Evolutionary conservation across 192 early-diverging fungal genomes (phyloP).

Genomic region (Phycomyces blakesleeanus): DNA sequence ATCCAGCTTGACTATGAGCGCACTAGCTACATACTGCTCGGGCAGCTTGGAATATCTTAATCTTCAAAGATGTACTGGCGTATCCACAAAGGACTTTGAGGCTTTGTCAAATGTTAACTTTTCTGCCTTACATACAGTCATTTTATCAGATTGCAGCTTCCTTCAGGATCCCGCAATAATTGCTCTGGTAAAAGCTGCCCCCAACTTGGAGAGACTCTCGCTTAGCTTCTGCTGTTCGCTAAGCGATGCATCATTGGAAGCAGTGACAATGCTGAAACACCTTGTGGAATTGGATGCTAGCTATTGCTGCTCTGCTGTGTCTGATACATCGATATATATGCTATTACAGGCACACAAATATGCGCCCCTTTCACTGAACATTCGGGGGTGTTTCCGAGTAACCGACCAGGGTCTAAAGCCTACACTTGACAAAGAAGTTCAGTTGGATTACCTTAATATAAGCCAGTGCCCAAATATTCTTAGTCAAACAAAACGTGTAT

Average conservation of each 20-base stretch:
- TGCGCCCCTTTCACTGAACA: slow-evolving; percentile 45
- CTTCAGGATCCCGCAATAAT: slow-evolving; percentile 63
- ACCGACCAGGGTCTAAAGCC: slow-evolving; percentile 36
- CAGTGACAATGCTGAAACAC: slow-evolving; percentile 37
- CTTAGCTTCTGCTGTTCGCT: slow-evolving; percentile 78
- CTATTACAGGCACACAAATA: slow-evolving; percentile 36
- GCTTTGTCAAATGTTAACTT: slow-evolving; percentile 40
- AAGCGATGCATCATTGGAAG: slow-evolving; percentile 52
- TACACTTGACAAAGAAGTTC: background rate
- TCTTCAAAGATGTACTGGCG: slow-evolving; percentile 74
- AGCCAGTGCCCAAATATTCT: slow-evolving; percentile 17
- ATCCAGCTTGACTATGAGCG: slow-evolving; percentile 55
- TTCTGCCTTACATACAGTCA: slow-evolving; percentile 46
- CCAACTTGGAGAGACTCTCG: slow-evolving; percentile 48
- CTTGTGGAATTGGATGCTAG: slow-evolving; percentile 58
- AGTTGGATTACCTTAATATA: slow-evolving; percentile 3
- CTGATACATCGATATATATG: slow-evolving; percentile 50
- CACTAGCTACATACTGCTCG: slow-evolving; percentile 42
- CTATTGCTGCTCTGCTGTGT: slow-evolving; percentile 72
- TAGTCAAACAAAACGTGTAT: background rate
- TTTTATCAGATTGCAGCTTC: slow-evolving; percentile 73
- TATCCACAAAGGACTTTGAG: slow-evolving; percentile 61
- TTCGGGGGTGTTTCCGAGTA: slow-evolving; percentile 51
- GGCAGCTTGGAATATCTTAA: slow-evolving; percentile 56
- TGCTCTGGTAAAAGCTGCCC: slow-evolving; percentile 49